Percentiles rank a stretch among this genome's conserved stretches.
Evolutionary conservation across 1,139 yeast genomes (phyloP).

Genomic region (Wickerhamomyces sp.): DNA sequence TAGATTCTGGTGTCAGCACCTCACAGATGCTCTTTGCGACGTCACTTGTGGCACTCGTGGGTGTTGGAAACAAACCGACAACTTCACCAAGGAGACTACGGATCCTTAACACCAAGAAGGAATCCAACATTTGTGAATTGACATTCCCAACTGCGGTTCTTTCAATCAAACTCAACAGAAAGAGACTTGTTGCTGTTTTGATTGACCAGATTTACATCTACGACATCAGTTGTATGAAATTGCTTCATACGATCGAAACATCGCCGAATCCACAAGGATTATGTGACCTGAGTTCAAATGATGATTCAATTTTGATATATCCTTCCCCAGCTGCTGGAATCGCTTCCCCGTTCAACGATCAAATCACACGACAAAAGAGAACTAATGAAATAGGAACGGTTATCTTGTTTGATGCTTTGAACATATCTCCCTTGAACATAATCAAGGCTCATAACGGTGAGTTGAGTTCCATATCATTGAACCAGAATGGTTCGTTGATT

Average conservation of each 20-base stretch:
- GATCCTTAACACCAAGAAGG: conserved; percentile 64
- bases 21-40: conserved; percentile 70
- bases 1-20: conserved; percentile 31
- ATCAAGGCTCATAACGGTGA: conserved; percentile 56
- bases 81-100: conserved; percentile 44
- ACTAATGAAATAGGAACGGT: conserved; percentile 16
- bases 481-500: conserved; percentile 46
- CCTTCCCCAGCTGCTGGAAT: conserved; percentile 26
- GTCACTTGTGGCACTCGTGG: conserved; percentile 61
- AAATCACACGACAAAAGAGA: conserved; percentile 23
- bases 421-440: conserved; percentile 48
- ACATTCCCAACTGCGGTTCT: conserved; percentile 60
- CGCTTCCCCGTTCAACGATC: conserved; percentile 25
- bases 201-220: conserved; percentile 66
- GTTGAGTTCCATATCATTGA: conserved; percentile 41
- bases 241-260: conserved; percentile 57
- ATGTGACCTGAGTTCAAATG: conserved; percentile 48
- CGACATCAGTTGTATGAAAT: conserved; percentile 67
- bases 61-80: conserved; percentile 39
- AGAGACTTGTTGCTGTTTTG: conserved; percentile 55
- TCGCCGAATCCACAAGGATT: conserved; percentile 33
- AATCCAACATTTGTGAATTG: conserved; percentile 63
- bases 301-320: conserved; percentile 42
- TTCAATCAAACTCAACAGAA: conserved; percentile 60
- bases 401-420: conserved; percentile 53